Evolutionary conservation across 305 asterid species (phyloP).

Genomic region (Solanum chacoense): DNA sequence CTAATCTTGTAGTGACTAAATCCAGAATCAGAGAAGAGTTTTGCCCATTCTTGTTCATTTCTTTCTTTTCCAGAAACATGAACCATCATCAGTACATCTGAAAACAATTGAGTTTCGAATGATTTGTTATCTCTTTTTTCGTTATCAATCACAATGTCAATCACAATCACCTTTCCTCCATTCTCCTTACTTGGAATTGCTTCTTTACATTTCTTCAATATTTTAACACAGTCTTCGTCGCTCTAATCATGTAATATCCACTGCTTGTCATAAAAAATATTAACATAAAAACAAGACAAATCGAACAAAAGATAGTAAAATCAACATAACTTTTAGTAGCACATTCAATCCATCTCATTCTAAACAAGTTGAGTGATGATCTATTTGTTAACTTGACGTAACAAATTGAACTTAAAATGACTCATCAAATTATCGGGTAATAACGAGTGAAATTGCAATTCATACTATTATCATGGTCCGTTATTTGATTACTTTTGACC

Average conservation of each 20-base stretch:
- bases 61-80: background rate
- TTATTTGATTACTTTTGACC: background rate
- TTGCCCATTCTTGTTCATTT: constrained; percentile 21
- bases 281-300: background rate
- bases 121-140: background rate
- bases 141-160: background rate
- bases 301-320: no score
- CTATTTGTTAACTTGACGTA: background rate
- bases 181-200: constrained; percentile 5
- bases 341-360: background rate
- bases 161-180: constrained; percentile 6
- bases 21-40: constrained; percentile 3
- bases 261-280: background rate
- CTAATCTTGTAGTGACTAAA: background rate
- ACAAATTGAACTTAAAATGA: background rate
- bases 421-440: background rate
- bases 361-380: background rate
- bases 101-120: constrained; percentile 2
- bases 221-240: background rate
- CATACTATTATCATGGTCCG: background rate
- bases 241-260: constrained; percentile 6
- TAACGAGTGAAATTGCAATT: background rate
- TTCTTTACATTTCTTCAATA: constrained; percentile 1
- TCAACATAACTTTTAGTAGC: background rate
- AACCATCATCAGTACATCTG: constrained; percentile 14